Conservation (phyloP, 257 asterid genomes). For the Plantago ovata region DNA sequence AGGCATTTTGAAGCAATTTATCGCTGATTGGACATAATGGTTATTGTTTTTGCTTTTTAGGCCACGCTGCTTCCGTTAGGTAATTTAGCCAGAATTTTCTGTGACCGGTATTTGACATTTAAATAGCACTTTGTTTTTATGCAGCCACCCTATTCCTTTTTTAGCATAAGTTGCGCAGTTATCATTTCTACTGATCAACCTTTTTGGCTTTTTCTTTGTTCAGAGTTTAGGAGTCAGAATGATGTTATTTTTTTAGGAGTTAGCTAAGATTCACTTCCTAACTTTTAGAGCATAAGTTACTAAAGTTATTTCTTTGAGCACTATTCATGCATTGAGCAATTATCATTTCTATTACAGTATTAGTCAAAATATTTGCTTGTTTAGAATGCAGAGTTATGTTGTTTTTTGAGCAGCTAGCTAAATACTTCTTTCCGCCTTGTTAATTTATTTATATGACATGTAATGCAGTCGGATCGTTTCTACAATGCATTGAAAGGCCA, state of each 20-base stretch:
- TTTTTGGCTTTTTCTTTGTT: too few species aligned
- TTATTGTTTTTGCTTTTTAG: not conserved
- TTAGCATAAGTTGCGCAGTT: too few species aligned
- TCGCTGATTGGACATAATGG: not conserved
- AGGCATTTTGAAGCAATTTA: not conserved
- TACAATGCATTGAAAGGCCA: constrained; percentile 95
- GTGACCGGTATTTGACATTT: not conserved
- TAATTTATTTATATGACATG: constrained; percentile 6
- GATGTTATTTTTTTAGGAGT: not conserved
- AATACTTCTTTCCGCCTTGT: not conserved
- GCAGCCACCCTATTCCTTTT: too few species aligned
- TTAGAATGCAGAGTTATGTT: not conserved
- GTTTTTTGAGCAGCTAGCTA: not conserved
- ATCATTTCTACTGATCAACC: too few species aligned
- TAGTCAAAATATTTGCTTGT: not conserved
- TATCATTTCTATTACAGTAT: not conserved
- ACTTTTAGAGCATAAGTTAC: not conserved
- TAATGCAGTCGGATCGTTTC: constrained; percentile 84
- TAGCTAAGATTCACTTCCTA: not conserved
- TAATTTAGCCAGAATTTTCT: not conserved
- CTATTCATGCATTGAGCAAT: not conserved
- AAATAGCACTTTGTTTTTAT: too few species aligned
- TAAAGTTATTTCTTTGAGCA: not conserved
- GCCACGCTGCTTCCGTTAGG: not conserved
- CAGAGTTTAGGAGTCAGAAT: too few species aligned